These are phyloP conservation scores for Leccinum subgranulosum DNA, from an alignment of 768 basidiomycete genomes.

Conservation along the genomic window DNA sequence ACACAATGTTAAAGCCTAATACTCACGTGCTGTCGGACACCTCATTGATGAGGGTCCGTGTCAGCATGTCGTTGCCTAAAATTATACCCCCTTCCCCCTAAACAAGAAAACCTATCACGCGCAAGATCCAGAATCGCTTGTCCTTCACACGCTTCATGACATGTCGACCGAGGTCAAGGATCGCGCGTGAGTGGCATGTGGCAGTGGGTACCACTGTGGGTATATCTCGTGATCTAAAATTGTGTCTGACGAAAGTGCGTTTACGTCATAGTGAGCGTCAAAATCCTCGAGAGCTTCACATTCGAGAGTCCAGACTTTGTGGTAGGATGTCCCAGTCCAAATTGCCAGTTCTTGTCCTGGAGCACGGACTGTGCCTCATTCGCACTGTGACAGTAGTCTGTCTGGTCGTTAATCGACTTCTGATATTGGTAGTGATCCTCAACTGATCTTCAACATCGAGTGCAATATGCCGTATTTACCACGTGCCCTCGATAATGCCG, in stretches of 20 bases:
- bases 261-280: conserved; percentile 19
- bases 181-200: conserved; percentile 4
- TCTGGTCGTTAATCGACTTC: conserved; percentile 24
- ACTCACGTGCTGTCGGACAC: conserved; percentile 3
- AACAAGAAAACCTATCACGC: background rate
- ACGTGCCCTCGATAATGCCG: conserved; percentile 2
- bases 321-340: background rate
- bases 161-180: background rate
- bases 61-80: background rate
- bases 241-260: background rate
- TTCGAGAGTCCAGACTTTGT: conserved; percentile 2
- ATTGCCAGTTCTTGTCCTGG: background rate
- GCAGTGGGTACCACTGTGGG: background rate
- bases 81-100: background rate
- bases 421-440: conserved; percentile 25
- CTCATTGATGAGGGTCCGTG: background rate
- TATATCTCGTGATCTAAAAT: conserved; percentile 5
- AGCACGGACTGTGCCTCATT: conserved; percentile 2
- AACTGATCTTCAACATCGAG: conserved; percentile 24
- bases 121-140: background rate
- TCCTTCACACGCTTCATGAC: conserved; percentile 5
- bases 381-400: conserved; percentile 1
- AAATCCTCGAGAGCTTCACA: background rate
- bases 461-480: conserved; percentile 12
- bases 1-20: conserved; percentile 15